A percentile compares a stretch with the other conserved stretches of the same genome.
These are phyloP conservation scores for Tricholoma hemisulphureum DNA, from an alignment of 768 basidiomycete species.

Conservation along the genomic window DNA sequence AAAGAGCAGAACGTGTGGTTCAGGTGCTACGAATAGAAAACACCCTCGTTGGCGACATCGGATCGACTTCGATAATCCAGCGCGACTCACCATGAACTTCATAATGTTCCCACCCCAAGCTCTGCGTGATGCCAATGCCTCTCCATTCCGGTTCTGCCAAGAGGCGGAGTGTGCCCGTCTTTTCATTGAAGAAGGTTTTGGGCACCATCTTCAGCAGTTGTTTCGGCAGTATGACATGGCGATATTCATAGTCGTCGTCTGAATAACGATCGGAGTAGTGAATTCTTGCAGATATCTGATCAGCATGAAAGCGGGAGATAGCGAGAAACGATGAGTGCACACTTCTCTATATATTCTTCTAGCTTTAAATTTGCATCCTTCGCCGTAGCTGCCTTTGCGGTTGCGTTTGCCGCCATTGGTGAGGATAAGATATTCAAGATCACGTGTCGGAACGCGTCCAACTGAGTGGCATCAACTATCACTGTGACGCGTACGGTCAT, in stretches of 20 bases:
- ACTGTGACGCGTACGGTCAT: too few species aligned
- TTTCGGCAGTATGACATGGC: constrained; percentile 96
- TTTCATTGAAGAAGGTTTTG: constrained; percentile 77
- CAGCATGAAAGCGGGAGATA: constrained; percentile 14
- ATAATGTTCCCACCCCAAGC: constrained; percentile 95
- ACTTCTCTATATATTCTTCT: constrained; percentile 82
- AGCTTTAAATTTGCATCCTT: constrained; percentile 51
- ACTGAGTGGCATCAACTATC: neutral
- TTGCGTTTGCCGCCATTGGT: constrained; percentile 29
- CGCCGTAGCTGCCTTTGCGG: constrained; percentile 17
- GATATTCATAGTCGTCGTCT: constrained; percentile 92
- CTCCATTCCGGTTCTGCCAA: constrained; percentile 91
- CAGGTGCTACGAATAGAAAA: constrained; percentile 58
- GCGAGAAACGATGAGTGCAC: constrained; percentile 16
- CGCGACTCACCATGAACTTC: constrained; percentile 81
- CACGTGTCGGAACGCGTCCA: neutral
- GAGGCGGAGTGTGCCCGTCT: constrained; percentile 74
- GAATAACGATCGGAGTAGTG: constrained; percentile 91
- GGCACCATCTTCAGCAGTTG: constrained; percentile 92
- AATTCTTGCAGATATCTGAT: constrained; percentile 49
- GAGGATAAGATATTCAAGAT: too few species aligned
- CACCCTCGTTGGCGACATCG: constrained; percentile 4
- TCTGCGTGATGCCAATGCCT: constrained; percentile 94
- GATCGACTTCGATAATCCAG: neutral
- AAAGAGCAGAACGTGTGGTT: constrained; percentile 93